Conservation (phyloP, 1,139 yeast genomes). For the Suhomyces panamericanus region DNA sequence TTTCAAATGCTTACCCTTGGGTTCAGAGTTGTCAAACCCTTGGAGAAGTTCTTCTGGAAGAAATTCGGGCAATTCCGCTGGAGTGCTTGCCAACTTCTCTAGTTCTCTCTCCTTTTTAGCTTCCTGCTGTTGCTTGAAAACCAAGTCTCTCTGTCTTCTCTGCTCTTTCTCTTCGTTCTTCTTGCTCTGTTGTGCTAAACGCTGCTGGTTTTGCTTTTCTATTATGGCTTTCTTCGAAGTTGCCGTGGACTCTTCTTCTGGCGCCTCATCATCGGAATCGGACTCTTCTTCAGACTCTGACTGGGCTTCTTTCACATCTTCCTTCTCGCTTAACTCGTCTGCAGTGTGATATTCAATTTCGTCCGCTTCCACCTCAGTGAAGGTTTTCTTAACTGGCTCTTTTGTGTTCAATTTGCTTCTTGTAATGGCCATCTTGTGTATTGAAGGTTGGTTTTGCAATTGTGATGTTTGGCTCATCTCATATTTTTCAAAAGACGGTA, state of each 20-base stretch:
- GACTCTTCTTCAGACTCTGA: constrained; percentile 19
- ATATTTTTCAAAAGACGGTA: constrained; percentile 2
- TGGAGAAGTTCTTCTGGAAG: constrained; percentile 52
- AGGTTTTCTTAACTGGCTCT: constrained; percentile 21
- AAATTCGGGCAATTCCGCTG: constrained; percentile 46
- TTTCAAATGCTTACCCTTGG: constrained; percentile 37
- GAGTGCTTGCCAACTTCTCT: constrained; percentile 20
- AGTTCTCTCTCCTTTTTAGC: constrained; percentile 30
- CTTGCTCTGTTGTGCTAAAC: constrained; percentile 33
- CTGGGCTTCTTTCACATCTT: constrained; percentile 14
- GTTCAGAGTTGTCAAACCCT: constrained; percentile 20
- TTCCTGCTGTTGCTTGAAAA: constrained; percentile 51
- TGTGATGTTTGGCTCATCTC: constrained; percentile 6
- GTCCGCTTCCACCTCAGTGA: constrained; percentile 18
- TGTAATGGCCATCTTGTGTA: constrained; percentile 19
- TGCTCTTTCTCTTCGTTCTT: constrained; percentile 45
- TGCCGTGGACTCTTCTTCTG: constrained; percentile 46
- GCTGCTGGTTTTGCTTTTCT: constrained; percentile 35
- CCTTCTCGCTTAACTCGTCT: constrained; percentile 18
- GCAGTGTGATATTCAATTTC: constrained; percentile 21
- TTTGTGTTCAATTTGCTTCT: constrained; percentile 17
- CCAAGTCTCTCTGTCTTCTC: constrained; percentile 50
- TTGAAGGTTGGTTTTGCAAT: background rate
- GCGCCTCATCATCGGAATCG: constrained; percentile 42
- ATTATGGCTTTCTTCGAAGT: constrained; percentile 33